Percentiles rank a stretch among this genome's conserved stretches.
Conservation (phyloP, 2,329 filamentous ascomycete genomes). For the Sphaerulina vaccinii region DNA sequence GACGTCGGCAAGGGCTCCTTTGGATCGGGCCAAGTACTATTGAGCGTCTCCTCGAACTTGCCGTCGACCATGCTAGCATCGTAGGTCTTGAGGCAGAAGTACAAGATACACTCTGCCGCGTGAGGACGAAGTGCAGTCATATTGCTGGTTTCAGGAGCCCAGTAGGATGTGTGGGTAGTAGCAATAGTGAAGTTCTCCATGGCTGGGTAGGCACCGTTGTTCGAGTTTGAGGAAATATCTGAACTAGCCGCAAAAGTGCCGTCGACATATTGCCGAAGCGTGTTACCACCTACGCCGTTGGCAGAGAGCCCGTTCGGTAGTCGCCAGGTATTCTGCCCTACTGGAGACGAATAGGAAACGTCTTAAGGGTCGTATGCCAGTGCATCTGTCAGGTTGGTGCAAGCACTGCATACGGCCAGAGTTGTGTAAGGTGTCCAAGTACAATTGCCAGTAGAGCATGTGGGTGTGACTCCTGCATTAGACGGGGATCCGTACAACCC, state of each 20-base stretch:
- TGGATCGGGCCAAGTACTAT: constrained; percentile 10
- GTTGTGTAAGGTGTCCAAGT: constrained; percentile 19
- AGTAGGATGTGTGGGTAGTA: background rate
- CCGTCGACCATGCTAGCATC: constrained; percentile 5
- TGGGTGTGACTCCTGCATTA: background rate
- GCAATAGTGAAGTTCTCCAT: background rate
- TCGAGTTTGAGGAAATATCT: background rate
- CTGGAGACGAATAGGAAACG: too few species aligned
- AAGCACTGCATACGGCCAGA: constrained; percentile 22
- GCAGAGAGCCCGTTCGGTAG: too few species aligned
- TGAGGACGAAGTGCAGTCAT: background rate
- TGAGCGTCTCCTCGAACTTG: constrained; percentile 8
- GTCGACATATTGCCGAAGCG: too few species aligned
- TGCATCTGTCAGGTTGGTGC: constrained; percentile 15
- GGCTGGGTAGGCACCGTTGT: background rate
- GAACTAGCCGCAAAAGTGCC: too few species aligned
- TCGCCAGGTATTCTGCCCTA: too few species aligned
- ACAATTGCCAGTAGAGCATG: constrained; percentile 24
- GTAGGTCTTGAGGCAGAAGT: constrained; percentile 18
- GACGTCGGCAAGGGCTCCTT: background rate
- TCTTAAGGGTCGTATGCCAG: too few species aligned
- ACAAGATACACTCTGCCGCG: constrained; percentile 11
- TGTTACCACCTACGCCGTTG: too few species aligned
- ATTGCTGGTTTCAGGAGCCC: background rate
- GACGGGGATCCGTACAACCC: constrained; percentile 3